Base-by-base conservation (phyloP, 2,329 filamentous ascomycete genomes). In the Diaporthe sp. region DNA sequence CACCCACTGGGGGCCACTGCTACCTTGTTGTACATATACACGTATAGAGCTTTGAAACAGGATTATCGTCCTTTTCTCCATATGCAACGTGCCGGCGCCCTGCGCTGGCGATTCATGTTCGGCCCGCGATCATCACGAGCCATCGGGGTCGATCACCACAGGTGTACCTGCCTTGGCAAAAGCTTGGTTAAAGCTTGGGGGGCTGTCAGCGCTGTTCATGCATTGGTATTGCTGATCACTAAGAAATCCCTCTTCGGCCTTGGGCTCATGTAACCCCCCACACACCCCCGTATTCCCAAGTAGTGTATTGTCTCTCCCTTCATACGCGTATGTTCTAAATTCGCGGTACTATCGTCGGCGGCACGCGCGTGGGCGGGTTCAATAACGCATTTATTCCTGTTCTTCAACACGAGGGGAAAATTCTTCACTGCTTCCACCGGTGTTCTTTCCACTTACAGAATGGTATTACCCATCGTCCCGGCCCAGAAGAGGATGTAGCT, bases 121-220 rank as follows among this genome's bases (percentile, higher is more conserved):
- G n/a, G 25, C 8, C 58, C n/a, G 58, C 13, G 40, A 33, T 47
- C 5, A 47, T 50, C 61, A 35, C 30, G 8, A 35, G 22, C 17
- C 38, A 40, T 45, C 42, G 28, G 50, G 50, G 42, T 28, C 12
- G 61, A 52, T 50, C 61, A n/a, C 30, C 61, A 13, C 42, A 33
- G 6, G 42, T 4, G 61, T 67, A 1, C 42, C 42, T 25, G 28
- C 61, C 61, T 67, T 67, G 61, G 61, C 61, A n/a, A 67, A 67
- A 67, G 61, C 61, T 67, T 67, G n/a, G 57, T 17, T 22, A 40
- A 40, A 60, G 57, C 57, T 64, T 64, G 38, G 58, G 28, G 19
- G 2, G n/a, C 28, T 35, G 42, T 19, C n/a, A n/a, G n/a, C n/a
- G n/a, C n/a, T n/a, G n/a, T n/a, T n/a, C 22, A 30, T 67, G 61